Evolutionary conservation across 805 yeast species (phyloP).

Genomic region (Metschnikowia baotianmanensis): DNA sequence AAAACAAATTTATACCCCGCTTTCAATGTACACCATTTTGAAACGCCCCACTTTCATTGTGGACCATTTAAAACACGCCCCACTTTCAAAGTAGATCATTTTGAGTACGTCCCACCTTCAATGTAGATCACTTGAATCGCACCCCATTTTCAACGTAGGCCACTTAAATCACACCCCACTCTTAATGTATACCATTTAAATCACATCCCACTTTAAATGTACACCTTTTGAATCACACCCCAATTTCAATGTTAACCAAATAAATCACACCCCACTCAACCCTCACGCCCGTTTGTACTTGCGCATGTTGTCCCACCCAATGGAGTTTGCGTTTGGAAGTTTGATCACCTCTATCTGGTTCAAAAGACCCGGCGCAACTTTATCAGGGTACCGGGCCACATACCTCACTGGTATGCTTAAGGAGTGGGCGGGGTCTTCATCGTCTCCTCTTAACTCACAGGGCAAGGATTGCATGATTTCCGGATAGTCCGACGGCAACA

Average conservation of each 20-base stretch:
- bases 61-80: not conserved
- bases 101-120: too few relatives aligned
- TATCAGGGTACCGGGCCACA: slow-evolving; percentile 30
- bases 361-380: slow-evolving; percentile 31
- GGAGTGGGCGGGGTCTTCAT: slow-evolving; percentile 14
- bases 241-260: not conserved
- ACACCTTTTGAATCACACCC: not conserved
- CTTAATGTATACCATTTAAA: too few relatives aligned
- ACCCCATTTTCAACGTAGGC: too few relatives aligned
- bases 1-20: not conserved
- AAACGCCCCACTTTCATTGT: not conserved
- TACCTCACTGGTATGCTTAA: slow-evolving; percentile 38
- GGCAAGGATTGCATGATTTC: slow-evolving; percentile 36
- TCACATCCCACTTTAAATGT: too few relatives aligned
- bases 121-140: too few relatives aligned
- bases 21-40: not conserved
- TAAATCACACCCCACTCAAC: not conserved
- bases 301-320: slow-evolving; percentile 44
- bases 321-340: slow-evolving; percentile 41
- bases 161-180: not conserved
- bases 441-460: slow-evolving; percentile 28
- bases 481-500: slow-evolving; percentile 31
- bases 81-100: too few relatives aligned
- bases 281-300: slow-evolving; percentile 22
- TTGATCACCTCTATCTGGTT: slow-evolving; percentile 39